Conservation (phyloP, 2,329 filamentous ascomycete genomes). For the Emergomyces orientalis region DNA sequence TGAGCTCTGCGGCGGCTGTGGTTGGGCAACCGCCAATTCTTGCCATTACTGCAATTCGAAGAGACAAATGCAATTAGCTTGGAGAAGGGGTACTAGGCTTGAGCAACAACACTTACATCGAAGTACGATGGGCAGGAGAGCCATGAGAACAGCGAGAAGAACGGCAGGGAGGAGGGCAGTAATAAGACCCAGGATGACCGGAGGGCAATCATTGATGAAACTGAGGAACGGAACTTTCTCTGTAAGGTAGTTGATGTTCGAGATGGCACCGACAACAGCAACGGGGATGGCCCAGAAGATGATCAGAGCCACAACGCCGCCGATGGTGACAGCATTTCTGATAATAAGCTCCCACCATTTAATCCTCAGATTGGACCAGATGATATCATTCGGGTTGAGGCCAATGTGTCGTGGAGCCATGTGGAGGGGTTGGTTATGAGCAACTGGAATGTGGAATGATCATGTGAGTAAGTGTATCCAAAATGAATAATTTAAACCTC, state of each 20-base stretch:
- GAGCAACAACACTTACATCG: slow-evolving; percentile 46
- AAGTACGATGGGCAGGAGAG: slow-evolving; percentile 72
- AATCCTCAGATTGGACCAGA: slow-evolving; percentile 79
- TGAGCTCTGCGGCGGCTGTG: slow-evolving; percentile 69
- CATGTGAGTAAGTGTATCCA: slow-evolving; percentile 7
- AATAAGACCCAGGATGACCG: slow-evolving; percentile 66
- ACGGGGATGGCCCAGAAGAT: slow-evolving; percentile 79
- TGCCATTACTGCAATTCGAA: slow-evolving; percentile 52
- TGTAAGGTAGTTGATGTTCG: slow-evolving; percentile 66
- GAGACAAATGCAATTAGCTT: slow-evolving; percentile 9
- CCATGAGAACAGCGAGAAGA: slow-evolving; percentile 72
- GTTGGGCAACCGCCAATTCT: slow-evolving; percentile 74
- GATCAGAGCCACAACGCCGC: slow-evolving; percentile 67
- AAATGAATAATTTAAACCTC: not conserved
- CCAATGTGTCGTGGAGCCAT: slow-evolving; percentile 82
- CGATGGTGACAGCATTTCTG: slow-evolving; percentile 58
- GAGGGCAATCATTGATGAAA: slow-evolving; percentile 66
- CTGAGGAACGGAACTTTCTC: slow-evolving; percentile 56
- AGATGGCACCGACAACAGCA: slow-evolving; percentile 72
- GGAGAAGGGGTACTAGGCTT: not conserved
- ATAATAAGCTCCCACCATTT: slow-evolving; percentile 78
- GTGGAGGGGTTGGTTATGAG: slow-evolving; percentile 77
- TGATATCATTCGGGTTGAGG: slow-evolving; percentile 66
- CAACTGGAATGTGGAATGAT: slow-evolving; percentile 38
- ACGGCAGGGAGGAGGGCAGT: slow-evolving; percentile 76